These are phyloP conservation scores for Pisolithus orientalis DNA, from an alignment of 768 basidiomycete genomes.

Conservation along the genomic window DNA sequence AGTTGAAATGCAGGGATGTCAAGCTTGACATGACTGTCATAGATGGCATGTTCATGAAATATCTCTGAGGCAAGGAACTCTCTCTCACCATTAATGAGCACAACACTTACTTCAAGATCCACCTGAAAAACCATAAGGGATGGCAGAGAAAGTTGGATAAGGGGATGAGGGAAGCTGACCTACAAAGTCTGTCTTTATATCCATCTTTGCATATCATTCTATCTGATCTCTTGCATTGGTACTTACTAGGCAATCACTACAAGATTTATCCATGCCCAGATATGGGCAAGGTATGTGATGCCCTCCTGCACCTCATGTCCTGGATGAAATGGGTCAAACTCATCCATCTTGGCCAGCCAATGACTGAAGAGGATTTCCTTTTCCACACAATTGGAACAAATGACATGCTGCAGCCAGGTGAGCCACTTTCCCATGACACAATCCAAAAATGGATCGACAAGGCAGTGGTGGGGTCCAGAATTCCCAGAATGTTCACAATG, in stretches of 20 bases:
- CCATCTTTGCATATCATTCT: no score
- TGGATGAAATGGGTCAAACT: slow-evolving; percentile 3
- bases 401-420: slow-evolving; percentile 11
- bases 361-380: slow-evolving; percentile 12
- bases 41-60: neutral
- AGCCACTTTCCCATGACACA: slow-evolving; percentile 17
- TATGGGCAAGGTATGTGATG: neutral
- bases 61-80: neutral
- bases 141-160: slow-evolving; percentile 21
- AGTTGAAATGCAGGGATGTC: slow-evolving; percentile 19
- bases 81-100: slow-evolving; percentile 6
- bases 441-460: slow-evolving; percentile 16
- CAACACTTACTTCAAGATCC: slow-evolving; percentile 14
- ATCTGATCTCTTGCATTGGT: no score
- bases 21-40: neutral
- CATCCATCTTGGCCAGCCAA: neutral
- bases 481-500: slow-evolving; percentile 15
- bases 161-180: slow-evolving; percentile 15
- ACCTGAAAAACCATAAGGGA: slow-evolving; percentile 16
- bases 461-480: slow-evolving; percentile 1
- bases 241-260: slow-evolving; percentile 1
- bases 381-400: slow-evolving; percentile 20
- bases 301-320: neutral
- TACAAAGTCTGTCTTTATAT: slow-evolving; percentile 4
- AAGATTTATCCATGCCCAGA: neutral